Conservation (phyloP, 257 asterid genomes). For the Verbena officinalis region DNA sequence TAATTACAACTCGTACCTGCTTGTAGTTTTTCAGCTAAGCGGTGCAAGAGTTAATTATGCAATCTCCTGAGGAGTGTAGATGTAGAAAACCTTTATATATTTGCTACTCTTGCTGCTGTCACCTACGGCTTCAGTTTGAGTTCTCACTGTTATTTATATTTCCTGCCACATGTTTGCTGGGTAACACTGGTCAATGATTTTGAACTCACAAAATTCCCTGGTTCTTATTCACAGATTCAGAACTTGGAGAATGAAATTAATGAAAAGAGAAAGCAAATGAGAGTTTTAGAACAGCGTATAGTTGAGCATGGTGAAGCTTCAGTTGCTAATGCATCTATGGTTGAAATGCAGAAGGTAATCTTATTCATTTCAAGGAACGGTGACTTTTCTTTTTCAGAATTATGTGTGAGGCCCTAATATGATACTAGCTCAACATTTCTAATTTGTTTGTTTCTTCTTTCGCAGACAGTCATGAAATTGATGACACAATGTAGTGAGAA, state of each 20-base stretch:
- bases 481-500: constrained; percentile 84
- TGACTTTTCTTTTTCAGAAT: neutral
- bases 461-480: constrained; percentile 80
- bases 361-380: constrained; percentile 11
- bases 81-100: no score
- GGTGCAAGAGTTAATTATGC: no score
- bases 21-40: no score
- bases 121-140: neutral
- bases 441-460: constrained; percentile 14
- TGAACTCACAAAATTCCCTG: constrained; percentile 11
- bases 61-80: no score
- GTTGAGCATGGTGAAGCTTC: constrained; percentile 87
- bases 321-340: constrained; percentile 72
- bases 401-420: neutral
- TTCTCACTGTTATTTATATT: neutral
- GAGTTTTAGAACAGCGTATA: constrained; percentile 76
- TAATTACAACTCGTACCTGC: no score
- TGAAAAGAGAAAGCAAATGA: constrained; percentile 84
- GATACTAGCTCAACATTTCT: constrained; percentile 11
- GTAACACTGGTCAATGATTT: constrained; percentile 10
- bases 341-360: constrained; percentile 74
- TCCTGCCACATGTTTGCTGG: constrained; percentile 9
- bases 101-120: constrained; percentile 4
- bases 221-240: constrained; percentile 59
- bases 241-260: constrained; percentile 84